Evolutionary conservation across 2,329 filamentous ascomycete genomes (phyloP).

Genomic region (Aspergillus spinulosporus): DNA sequence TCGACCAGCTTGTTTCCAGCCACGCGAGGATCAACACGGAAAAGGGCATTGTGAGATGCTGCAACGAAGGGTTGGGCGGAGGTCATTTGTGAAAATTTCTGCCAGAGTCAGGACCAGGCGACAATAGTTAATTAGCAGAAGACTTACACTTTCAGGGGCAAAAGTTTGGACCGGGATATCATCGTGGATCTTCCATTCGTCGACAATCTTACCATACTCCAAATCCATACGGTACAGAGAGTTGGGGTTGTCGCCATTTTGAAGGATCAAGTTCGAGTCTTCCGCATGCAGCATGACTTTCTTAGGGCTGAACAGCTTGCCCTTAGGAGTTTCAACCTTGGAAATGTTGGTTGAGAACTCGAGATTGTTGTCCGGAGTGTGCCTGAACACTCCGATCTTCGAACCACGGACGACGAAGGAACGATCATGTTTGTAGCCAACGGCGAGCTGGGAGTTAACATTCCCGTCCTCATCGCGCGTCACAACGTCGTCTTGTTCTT

Average conservation of each 20-base stretch:
- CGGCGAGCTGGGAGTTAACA: constrained; percentile 88
- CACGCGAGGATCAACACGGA: constrained; percentile 88
- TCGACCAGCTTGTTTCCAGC: constrained; percentile 91
- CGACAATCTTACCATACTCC: constrained; percentile 95
- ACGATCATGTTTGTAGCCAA: constrained; percentile 94
- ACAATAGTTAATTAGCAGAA: not conserved
- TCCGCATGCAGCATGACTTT: constrained; percentile 96
- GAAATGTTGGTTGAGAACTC: constrained; percentile 98
- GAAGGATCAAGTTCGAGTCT: constrained; percentile 84
- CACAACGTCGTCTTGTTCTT: constrained; percentile 75
- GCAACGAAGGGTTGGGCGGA: constrained; percentile 93
- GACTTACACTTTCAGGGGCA: constrained; percentile 74
- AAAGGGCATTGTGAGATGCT: constrained; percentile 88
- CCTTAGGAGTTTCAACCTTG: constrained; percentile 84
- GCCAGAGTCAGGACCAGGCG: constrained; percentile 28
- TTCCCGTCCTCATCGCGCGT: constrained; percentile 72
- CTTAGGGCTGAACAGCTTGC: constrained; percentile 86
- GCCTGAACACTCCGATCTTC: constrained; percentile 99
- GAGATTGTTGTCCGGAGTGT: constrained; percentile 85
- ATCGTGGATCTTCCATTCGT: constrained; percentile 98
- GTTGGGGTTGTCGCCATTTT: constrained; percentile 79
- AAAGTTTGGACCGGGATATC: constrained; percentile 92
- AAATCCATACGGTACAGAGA: constrained; percentile 96
- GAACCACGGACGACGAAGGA: constrained; percentile 96
- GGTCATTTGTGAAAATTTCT: constrained; percentile 97